These are phyloP conservation scores for Trametes coccinea DNA, from an alignment of 768 basidiomycete genomes.

Conservation along the genomic window DNA sequence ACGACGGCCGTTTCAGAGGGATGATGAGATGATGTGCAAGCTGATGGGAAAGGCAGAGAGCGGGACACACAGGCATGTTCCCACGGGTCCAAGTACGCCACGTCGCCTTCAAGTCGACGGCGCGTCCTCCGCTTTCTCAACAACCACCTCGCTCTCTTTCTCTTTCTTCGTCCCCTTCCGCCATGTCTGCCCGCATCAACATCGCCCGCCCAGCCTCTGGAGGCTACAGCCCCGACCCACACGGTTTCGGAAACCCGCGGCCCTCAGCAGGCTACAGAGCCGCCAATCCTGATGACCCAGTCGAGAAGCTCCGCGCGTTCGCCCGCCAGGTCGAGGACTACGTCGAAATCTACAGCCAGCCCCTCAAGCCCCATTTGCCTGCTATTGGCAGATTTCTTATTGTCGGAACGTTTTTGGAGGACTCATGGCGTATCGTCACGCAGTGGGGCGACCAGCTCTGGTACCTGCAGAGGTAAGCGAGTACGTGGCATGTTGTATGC, in stretches of 20 bases:
- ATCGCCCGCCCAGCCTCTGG: constrained; percentile 64
- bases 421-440: constrained; percentile 88
- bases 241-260: constrained; percentile 75
- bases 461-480: constrained; percentile 90
- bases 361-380: constrained; percentile 91
- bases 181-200: constrained; percentile 81
- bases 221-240: constrained; percentile 68
- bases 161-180: constrained; percentile 19
- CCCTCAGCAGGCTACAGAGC: constrained; percentile 72
- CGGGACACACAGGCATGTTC: constrained; percentile 21
- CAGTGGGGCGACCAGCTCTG: constrained; percentile 98
- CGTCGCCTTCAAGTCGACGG: constrained; percentile 27
- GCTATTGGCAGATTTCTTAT: constrained; percentile 95
- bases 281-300: constrained; percentile 78
- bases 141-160: constrained; percentile 24
- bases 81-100: constrained; percentile 33
- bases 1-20: constrained; percentile 4
- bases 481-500: constrained; percentile 1
- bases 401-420: constrained; percentile 97
- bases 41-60: constrained; percentile 16
- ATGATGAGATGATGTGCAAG: constrained; percentile 20
- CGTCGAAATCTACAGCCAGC: constrained; percentile 90
- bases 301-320: constrained; percentile 72
- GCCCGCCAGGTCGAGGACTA: constrained; percentile 85
- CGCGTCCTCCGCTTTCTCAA: constrained; percentile 19